Percentiles rank a stretch among this genome's conserved stretches.
Evolutionary conservation across 768 basidiomycete genomes (phyloP).

Genomic region (Rhodotorula toruloides): DNA sequence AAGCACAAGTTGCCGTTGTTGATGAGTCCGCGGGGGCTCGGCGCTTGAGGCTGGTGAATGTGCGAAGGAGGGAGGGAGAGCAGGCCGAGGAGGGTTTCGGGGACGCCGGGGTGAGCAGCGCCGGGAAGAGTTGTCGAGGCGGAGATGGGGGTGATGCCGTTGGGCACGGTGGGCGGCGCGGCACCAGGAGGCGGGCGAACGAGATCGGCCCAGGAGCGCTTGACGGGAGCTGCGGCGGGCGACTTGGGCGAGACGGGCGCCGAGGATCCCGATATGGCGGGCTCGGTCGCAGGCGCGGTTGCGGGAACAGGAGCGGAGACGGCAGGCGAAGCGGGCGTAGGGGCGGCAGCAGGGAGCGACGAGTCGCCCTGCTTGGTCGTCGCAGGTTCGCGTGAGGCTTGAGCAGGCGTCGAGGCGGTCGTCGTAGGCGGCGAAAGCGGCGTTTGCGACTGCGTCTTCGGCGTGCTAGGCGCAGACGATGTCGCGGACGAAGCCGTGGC

Average conservation of each 20-base stretch:
- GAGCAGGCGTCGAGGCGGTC: too few relatives aligned
- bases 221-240: background rate
- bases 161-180: background rate
- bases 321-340: background rate
- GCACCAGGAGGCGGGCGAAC: slow-evolving; percentile 15
- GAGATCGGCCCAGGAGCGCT: slow-evolving; percentile 35
- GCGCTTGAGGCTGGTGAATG: slow-evolving; percentile 4
- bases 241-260: slow-evolving; percentile 6
- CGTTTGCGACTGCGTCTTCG: too few relatives aligned
- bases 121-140: background rate
- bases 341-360: background rate
- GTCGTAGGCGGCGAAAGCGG: too few relatives aligned
- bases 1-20: slow-evolving; percentile 98
- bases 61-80: slow-evolving; percentile 8
- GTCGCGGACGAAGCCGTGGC: too few relatives aligned
- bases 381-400: background rate
- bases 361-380: too few relatives aligned
- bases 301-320: background rate
- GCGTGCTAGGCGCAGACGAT: too few relatives aligned
- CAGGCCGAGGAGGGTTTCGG: background rate
- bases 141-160: slow-evolving; percentile 11
- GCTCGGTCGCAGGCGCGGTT: background rate
- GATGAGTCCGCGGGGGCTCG: slow-evolving; percentile 67
- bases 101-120: background rate
- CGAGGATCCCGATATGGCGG: background rate